Evolutionary conservation across 805 yeast genomes (phyloP), one percentile per base, ranked within the genome.

Genomic region (Metschnikowia amazonensis): DNA sequence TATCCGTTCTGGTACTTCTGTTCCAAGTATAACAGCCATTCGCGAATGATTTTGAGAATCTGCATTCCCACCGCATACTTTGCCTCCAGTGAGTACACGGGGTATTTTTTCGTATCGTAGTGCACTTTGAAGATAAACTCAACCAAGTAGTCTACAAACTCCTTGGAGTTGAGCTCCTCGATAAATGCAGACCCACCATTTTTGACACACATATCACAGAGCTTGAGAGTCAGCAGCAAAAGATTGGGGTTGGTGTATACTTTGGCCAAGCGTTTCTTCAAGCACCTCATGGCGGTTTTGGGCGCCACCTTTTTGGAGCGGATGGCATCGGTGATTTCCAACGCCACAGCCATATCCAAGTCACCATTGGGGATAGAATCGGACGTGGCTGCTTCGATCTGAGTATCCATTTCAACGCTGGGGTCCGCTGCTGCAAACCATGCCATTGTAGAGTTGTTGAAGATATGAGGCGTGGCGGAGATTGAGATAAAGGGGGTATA

Each of bases 291-390:
- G 24, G 95, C 88, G 45, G 84, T 92, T 56, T 80, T 84, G 2
- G 97, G 79, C 0, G 82, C 75, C 8, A 89, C 80, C 48, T 83
- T 80, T 58, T 89, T 89, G 37, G 92, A 81, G 53, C 97, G 77
- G 31, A 94, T 87, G 34, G 82, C 60, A 63, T 94, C 99, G 42
- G 96, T 85, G 44, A 92, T 78, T 60, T 94, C 98, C 48, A 94
- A 71, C 11, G 92, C 89, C 20, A 60, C 55, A 2, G 75, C 74
- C 47, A 85, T 67, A 58, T 90, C 96, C 37, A 86, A 74, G 58
- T 90, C 97, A 2, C 97, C 97, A 59, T 84, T 81, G 4, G 97
- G 97, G 37, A 90, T 84, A n/a, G 86, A 71, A 62, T 89, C 96
- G 31, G 90, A 83, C 1, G 97, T 88, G 14, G 96, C 95, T 51